Conservation (phyloP, 1,284 basidiomycete genomes). For the Puccinia coronata region DNA sequence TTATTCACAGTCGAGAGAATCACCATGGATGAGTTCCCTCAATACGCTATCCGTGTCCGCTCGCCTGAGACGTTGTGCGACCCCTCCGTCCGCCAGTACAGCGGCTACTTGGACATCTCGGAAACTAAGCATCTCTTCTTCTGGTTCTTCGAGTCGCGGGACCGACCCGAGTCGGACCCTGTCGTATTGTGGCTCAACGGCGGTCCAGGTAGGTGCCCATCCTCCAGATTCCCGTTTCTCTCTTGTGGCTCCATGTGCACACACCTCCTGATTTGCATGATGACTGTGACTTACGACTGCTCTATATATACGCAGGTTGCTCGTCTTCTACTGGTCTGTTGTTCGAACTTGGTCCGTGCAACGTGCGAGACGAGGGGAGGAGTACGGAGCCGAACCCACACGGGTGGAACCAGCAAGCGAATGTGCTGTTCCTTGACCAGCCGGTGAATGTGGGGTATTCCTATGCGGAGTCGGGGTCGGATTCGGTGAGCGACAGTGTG, state of each 20-base stretch:
- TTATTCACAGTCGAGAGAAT: conserved; percentile 37
- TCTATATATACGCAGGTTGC: conserved; percentile 4
- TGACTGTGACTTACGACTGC: not conserved
- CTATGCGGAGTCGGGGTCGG: conserved; percentile 54
- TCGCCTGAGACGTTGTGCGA: conserved; percentile 55
- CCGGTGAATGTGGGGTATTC: conserved; percentile 58
- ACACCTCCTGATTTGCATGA: too few species aligned
- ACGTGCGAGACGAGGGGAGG: conserved; percentile 55
- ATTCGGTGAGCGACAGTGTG: conserved; percentile 53
- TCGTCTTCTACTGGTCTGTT: conserved; percentile 54
- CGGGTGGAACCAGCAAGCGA: conserved; percentile 57
- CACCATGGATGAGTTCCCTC: conserved; percentile 43
- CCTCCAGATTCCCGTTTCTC: conserved; percentile 24
- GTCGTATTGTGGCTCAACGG: conserved; percentile 60
- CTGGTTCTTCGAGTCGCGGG: conserved; percentile 59
- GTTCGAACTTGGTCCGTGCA: conserved; percentile 59
- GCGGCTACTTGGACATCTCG: conserved; percentile 59
- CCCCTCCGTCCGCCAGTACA: conserved; percentile 57
- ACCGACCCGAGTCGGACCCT: conserved; percentile 58
- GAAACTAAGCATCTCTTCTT: conserved; percentile 60
- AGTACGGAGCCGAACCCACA: conserved; percentile 56
- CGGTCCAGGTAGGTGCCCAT: conserved; percentile 55
- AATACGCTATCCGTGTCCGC: conserved; percentile 42
- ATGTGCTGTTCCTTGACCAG: conserved; percentile 57
- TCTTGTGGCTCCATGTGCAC: too few species aligned